A percentile compares a stretch with the other conserved stretches of the same genome.
Conservation (phyloP, 2,329 filamentous ascomycete genomes). For the Colletotrichum coccodes region DNA sequence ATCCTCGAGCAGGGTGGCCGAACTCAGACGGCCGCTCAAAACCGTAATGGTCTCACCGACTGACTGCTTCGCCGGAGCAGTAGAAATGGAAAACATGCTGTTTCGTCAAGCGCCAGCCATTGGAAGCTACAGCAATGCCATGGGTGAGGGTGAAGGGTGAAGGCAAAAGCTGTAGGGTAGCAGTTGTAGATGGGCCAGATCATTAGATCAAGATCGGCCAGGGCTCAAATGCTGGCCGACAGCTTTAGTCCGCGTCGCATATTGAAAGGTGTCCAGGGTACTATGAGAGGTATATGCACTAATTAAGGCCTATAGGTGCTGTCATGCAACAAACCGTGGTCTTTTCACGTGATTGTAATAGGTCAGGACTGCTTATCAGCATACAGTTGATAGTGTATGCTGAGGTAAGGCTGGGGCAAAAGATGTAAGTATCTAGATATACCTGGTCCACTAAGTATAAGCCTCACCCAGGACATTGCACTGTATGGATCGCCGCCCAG, state of each 20-base stretch:
- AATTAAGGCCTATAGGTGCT: no score
- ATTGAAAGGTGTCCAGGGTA: not conserved
- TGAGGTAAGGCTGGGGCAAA: not conserved
- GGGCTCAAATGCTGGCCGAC: not conserved
- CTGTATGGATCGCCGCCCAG: not conserved
- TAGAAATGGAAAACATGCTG: slow-evolving; percentile 71
- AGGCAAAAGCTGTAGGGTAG: not conserved
- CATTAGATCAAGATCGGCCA: not conserved
- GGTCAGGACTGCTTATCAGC: not conserved
- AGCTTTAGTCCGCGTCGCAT: not conserved
- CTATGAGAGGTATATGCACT: not conserved
- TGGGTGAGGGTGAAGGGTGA: not conserved
- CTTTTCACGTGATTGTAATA: not conserved
- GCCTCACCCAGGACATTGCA: no score
- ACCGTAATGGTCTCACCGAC: slow-evolving; percentile 94
- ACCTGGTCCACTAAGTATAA: no score
- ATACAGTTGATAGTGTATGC: no score
- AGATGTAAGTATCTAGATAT: not conserved
- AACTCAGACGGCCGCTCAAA: slow-evolving; percentile 86
- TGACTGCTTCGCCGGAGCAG: slow-evolving; percentile 92
- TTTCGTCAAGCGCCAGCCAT: slow-evolving; percentile 30
- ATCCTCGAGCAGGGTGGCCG: slow-evolving; percentile 92
- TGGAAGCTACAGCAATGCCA: slow-evolving; percentile 6
- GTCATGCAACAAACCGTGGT: not conserved
- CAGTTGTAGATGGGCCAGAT: not conserved